Evolutionary conservation across 345 rosid species (phyloP), one percentile per base, ranked within the genome.

Genomic region (Dovyalis caffra): DNA sequence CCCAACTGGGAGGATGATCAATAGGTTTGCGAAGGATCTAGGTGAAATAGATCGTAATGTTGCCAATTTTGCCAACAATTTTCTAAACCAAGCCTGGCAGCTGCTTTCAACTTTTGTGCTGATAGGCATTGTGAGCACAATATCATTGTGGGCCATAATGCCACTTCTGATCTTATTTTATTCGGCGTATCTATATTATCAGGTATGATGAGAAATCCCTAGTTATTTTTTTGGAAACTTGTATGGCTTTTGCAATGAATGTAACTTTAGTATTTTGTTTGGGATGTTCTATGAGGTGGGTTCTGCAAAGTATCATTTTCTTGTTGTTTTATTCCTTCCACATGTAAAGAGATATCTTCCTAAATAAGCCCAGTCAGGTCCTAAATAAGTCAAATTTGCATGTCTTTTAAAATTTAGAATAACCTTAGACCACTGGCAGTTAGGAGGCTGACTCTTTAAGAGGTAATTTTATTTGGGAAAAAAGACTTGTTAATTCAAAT

Each of bases 71-170:
- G 82, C 81, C 60, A 90, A 96, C 78, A 87, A 90, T 92, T 96
- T 96, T 78, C 82, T 93, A 74, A 84, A 89, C 74, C 93, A 87
- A 81, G 89, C 93, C 33, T 89, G 90, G 31, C 97, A 90, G 86
- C 97, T 96, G 61, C 88, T 96, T 78, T 90, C 99, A 68, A 93
- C 99, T 35, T 85, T 96, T 83, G 86, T 89, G 66, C 84, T 96
- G 90, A 93, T 96, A 73, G 99, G 98, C 72, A 79, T 90, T 72
- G 95, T 96, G 74, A 96, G 98, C 93, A 93, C 97, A 65, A 86
- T 93, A 88, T 96, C 99, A 66, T 78, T 96, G 77, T 96, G 99
- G 99, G 92, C 99, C 86, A 92, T 96, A 77, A 81, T 93, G 97
- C 99, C 99, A 29, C 94, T 96, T 73, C 86, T 96, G 89, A 87